Evolutionary conservation across 2,329 filamentous ascomycete species (phyloP).

Genomic region (Penicillium sp.): DNA sequence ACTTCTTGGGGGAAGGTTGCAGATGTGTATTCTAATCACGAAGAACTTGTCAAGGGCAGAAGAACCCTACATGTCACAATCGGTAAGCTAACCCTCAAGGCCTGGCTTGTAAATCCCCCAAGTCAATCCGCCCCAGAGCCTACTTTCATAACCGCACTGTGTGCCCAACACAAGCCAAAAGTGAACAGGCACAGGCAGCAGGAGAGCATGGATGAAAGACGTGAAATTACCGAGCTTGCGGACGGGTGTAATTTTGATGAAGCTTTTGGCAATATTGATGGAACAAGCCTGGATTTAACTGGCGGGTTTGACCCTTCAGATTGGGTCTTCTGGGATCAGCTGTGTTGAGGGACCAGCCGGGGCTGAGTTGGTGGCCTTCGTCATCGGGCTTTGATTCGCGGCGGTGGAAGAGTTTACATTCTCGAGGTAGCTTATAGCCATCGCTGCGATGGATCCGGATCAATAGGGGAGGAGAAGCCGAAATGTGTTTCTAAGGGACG

Average conservation of each 20-base stretch:
- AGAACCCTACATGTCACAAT: constrained; percentile 4
- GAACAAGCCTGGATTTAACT: not conserved
- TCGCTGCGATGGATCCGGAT: too few relatives aligned
- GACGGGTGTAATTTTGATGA: not conserved
- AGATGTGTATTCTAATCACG: constrained; percentile 45
- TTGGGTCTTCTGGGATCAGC: constrained; percentile 5
- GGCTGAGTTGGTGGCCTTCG: not conserved
- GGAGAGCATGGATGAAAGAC: not conserved
- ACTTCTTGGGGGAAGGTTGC: constrained; percentile 47
- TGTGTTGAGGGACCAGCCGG: not conserved
- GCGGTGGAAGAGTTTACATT: too few relatives aligned
- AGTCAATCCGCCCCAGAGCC: constrained; percentile 5
- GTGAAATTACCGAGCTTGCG: not conserved
- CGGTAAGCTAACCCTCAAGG: constrained; percentile 8
- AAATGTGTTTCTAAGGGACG: too few relatives aligned
- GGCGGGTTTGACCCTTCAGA: not conserved
- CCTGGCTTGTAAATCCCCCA: constrained; percentile 13
- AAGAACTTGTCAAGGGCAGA: constrained; percentile 36
- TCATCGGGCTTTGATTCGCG: not conserved
- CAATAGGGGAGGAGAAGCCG: too few relatives aligned
- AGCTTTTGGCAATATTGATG: not conserved
- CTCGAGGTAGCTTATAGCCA: too few relatives aligned
- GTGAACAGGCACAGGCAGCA: not conserved
- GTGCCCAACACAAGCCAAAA: constrained; percentile 3
- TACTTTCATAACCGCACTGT: constrained; percentile 13